phyloP scores from a whole-genome alignment of 1,284 basidiomycete species.

The Puccinia brachypodii region DNA sequence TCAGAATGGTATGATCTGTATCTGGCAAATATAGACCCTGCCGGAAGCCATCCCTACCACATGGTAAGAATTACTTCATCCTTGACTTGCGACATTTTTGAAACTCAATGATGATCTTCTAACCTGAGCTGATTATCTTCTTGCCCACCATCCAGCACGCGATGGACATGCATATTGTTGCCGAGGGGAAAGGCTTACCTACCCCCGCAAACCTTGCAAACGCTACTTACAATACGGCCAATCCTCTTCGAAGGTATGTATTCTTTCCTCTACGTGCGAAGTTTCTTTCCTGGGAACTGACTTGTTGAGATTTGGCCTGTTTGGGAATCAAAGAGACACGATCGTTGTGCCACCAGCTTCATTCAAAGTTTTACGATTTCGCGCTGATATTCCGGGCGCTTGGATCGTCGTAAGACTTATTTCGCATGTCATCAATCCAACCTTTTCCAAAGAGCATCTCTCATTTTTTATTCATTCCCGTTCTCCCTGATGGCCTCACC shows the following conservation, averaged over 20 bases:
- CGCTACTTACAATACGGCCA: conserved; percentile 35
- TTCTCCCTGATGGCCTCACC: not conserved
- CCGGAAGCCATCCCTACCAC: conserved; percentile 24
- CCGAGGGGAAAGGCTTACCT: conserved; percentile 28
- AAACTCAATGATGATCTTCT: too few species aligned
- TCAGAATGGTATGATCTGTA: conserved; percentile 46
- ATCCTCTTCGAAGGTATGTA: conserved; percentile 35
- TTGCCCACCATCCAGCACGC: conserved; percentile 6
- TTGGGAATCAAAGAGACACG: too few species aligned
- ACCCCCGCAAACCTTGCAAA: conserved; percentile 14
- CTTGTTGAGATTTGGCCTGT: too few species aligned
- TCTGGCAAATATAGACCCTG: conserved; percentile 29
- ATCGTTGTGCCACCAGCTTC: conserved; percentile 37
- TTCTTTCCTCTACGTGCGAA: not conserved
- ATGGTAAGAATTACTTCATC: conserved; percentile 2
- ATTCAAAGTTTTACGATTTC: conserved; percentile 27
- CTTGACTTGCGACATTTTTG: too few species aligned
- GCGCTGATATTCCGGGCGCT: conserved; percentile 43
- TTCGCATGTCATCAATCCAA: too few species aligned
- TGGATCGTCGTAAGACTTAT: conserved; percentile 48
- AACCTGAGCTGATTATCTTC: not conserved
- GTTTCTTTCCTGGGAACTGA: too few species aligned
- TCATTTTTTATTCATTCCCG: too few species aligned
- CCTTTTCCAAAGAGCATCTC: too few species aligned
- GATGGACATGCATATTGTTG: conserved; percentile 47